phyloP scores from a whole-genome alignment of 108 stramenopile species.

The Seminavis robusta region DNA sequence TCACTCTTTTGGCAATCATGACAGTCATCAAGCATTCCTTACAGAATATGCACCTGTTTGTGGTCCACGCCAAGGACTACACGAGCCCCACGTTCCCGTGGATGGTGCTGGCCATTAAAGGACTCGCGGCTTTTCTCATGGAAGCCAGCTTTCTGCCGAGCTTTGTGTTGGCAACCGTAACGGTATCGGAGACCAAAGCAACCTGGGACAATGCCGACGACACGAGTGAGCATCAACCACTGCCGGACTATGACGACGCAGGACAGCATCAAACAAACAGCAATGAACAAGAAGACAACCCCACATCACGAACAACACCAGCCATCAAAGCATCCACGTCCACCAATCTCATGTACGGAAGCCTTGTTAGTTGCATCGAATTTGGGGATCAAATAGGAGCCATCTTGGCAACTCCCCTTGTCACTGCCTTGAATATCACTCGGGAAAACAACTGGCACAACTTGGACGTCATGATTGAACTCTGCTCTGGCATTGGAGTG shows the following conservation, averaged over 20 bases:
- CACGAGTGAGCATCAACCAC: too few relatives aligned
- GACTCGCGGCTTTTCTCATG: slow-evolving; percentile 18
- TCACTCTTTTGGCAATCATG: slow-evolving; percentile 22
- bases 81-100: too few relatives aligned
- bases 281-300: too few relatives aligned
- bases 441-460: slow-evolving; percentile 49
- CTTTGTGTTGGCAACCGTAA: slow-evolving; percentile 43
- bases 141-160: slow-evolving; percentile 56
- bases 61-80: too few relatives aligned
- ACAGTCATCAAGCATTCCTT: too few relatives aligned
- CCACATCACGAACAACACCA: too few relatives aligned
- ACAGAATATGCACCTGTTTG: too few relatives aligned
- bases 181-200: background rate
- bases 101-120: slow-evolving; percentile 2
- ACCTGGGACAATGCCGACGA: background rate
- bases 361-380: slow-evolving; percentile 52
- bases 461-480: slow-evolving; percentile 31
- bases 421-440: slow-evolving; percentile 30
- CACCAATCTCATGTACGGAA: slow-evolving; percentile 37
- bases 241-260: background rate
- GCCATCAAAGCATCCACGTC: too few relatives aligned
- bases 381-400: slow-evolving; percentile 57
- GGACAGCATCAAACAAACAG: too few relatives aligned
- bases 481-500: slow-evolving; percentile 21
- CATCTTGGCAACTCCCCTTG: slow-evolving; percentile 35